Base-by-base conservation (phyloP, 148 eudicot genomes). In the Dysphania ambrosioides region DNA sequence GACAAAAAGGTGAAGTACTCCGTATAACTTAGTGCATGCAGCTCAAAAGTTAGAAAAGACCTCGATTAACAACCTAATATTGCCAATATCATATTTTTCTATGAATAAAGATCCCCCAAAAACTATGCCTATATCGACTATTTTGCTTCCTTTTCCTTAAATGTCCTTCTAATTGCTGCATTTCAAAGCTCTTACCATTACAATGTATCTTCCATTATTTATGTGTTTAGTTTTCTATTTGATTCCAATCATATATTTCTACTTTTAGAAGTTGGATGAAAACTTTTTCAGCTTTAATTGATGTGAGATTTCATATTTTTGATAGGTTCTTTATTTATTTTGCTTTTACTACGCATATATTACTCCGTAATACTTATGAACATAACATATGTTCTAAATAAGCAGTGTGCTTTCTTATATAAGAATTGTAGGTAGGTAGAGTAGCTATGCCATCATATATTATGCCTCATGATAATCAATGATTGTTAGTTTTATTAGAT, bases 161-260 rank as follows among this genome's bases (percentile, higher is more conserved):
- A 35, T 56, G 66, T 72, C 16, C 30, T 40, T 53, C 57, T 67
- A 64, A 74, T 49, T 63, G 34, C 8, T 59, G 24, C 29, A 30
- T 29, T 63, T 72, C 41, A 55, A 78, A 38, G 16, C 47, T 60
- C 53, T 34, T 68, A 11, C 35, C 74, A 51, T 74, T 73, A 73
- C 61, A 67, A 56, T n/a, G n/a, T 74, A 79, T 74, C 57, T 79
- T 74, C 64, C 71, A 72, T 57, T 38, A 72, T 56, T 27, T 12
- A 53, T n/a, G n/a, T 65, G 69, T n/a, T n/a, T 38, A 16, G 24
- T 74, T 74, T 26, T 66, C 63, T 53, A 75, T 36, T 75, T 75
- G 2, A 74, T 74, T 42, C 6, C 16, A 51, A 51, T 53, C 31
- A 66, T 66, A 55, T 16, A 66, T 53, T 53, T 34, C 64, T 19